Evolutionary conservation across 2,329 filamentous ascomycete genomes (phyloP), one percentile per base, ranked within the genome.

Genomic region (Cladosporium sp.): DNA sequence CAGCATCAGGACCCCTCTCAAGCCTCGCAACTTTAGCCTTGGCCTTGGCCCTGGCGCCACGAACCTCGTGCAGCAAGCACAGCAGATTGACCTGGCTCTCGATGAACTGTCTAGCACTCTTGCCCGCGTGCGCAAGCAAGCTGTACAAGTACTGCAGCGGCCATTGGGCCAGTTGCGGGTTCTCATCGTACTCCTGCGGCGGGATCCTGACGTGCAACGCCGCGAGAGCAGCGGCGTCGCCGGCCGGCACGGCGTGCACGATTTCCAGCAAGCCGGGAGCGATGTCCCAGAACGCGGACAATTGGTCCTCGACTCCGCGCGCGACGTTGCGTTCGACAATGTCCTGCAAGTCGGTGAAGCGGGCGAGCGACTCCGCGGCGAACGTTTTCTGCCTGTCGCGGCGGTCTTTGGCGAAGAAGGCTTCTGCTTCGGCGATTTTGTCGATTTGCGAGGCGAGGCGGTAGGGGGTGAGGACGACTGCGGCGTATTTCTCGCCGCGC

Each of bases 201-300:
- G 94, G 92, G 45, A 97, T 91, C 24, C 82, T 70, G 22, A 74
- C 65, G 10, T 58, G 5, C 15, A 58, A 20, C 28, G 20, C 25
- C 17, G 40, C 56, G 13, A 53, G 48, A n/a, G 20, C 56, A 73
- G 75, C 60, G 5, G 64, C 59, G 37, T 65, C 55, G n/a, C 80
- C 74, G 1, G 74, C 70, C 0, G 91, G 92, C 20, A 97, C 86
- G 66, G 89, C 88, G 59, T 96, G 89, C 10, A 96, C 81, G 47
- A 97, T 78, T 15, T 86, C 81, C 24, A 88, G 80, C 0, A 99
- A 80, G 3, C 87, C 85, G 2, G 94, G 94, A 1, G 92, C 93
- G 66, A 97, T 96, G 69, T 99, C 94, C 94, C 94, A 99, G 72
- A 97, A 99, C 0, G 93, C 92, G 9, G 88, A 92, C 2, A 97